A percentile compares a stretch with the other conserved stretches of the same genome.
These are phyloP conservation scores for Artemisia annua DNA, from an alignment of 129 eudicot species.

Conservation along the genomic window DNA sequence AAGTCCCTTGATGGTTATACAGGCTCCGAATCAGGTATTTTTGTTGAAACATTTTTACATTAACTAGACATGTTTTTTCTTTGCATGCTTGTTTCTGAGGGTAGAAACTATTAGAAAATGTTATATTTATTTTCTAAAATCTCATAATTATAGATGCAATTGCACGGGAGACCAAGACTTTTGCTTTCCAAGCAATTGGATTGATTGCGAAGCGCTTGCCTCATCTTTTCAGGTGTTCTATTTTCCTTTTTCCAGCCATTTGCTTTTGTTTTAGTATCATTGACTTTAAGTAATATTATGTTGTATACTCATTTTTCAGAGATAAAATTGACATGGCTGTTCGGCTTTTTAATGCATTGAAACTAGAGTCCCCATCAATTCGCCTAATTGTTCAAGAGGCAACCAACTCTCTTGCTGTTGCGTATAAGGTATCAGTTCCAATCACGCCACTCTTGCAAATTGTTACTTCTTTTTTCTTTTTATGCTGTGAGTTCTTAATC, in stretches of 20 bases:
- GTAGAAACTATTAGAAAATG: conserved; percentile 5
- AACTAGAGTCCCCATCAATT: conserved; percentile 68
- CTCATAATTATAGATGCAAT: conserved; percentile 52
- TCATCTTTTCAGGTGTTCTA: conserved; percentile 75
- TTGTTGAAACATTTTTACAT: conserved; percentile 14
- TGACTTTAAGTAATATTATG: conserved; percentile 14
- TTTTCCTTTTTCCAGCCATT: neutral
- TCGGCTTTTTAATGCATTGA: conserved; percentile 88
- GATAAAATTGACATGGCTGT: conserved; percentile 87
- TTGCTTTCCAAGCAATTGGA: conserved; percentile 94
- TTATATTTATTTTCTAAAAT: conserved; percentile 16
- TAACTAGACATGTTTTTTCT: conserved; percentile 11
- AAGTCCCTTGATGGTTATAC: conserved; percentile 77
- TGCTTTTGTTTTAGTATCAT: conserved; percentile 7
- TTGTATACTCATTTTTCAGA: conserved; percentile 40
- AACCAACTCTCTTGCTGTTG: conserved; percentile 79
- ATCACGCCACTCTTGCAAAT: conserved; percentile 8
- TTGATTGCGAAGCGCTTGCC: conserved; percentile 92
- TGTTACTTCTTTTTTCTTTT: conserved; percentile 18
- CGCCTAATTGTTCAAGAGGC: conserved; percentile 91
- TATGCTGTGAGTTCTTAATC: conserved; percentile 15
- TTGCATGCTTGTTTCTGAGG: conserved; percentile 12
- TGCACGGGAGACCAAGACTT: conserved; percentile 77
- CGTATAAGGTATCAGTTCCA: conserved; percentile 61
- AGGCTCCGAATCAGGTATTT: conserved; percentile 71